These are phyloP conservation scores for Phtheirospermum japonicum DNA, from an alignment of 257 asterid species.

Conservation along the genomic window DNA sequence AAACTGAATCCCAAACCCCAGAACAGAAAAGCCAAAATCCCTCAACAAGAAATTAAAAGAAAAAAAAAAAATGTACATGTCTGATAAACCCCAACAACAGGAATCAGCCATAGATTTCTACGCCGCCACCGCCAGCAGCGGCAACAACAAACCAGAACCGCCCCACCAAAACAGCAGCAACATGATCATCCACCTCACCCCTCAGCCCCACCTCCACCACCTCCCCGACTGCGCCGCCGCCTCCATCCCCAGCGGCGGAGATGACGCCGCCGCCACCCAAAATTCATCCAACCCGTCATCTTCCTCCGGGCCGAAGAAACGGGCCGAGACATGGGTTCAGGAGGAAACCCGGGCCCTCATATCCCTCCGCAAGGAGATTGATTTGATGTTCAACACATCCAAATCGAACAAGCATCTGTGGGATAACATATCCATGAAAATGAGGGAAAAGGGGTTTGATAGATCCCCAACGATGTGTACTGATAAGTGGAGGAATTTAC, in stretches of 20 bases:
- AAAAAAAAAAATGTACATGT: slow-evolving; percentile 34
- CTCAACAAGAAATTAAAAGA: not conserved
- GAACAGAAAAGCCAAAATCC: slow-evolving; percentile 4
- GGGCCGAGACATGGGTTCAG: slow-evolving; percentile 91
- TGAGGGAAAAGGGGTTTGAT: slow-evolving; percentile 91
- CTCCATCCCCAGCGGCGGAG: slow-evolving; percentile 31
- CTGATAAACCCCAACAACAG: slow-evolving; percentile 35
- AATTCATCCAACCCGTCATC: slow-evolving; percentile 24
- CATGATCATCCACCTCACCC: slow-evolving; percentile 46
- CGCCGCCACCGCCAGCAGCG: slow-evolving; percentile 22
- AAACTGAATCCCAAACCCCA: slow-evolving; percentile 12
- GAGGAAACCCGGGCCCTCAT: slow-evolving; percentile 76
- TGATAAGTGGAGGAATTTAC: slow-evolving; percentile 89
- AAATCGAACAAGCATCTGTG: slow-evolving; percentile 85
- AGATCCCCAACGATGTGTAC: slow-evolving; percentile 94
- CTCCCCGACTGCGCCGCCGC: slow-evolving; percentile 26
- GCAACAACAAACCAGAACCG: slow-evolving; percentile 28
- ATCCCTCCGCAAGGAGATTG: slow-evolving; percentile 64
- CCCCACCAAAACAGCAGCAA: slow-evolving; percentile 34
- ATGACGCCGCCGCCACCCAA: slow-evolving; percentile 26
- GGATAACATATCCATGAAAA: slow-evolving; percentile 79
- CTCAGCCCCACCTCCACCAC: slow-evolving; percentile 39
- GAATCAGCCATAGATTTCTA: slow-evolving; percentile 39
- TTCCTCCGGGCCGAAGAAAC: slow-evolving; percentile 58
- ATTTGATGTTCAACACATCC: slow-evolving; percentile 70